A percentile compares a stretch with the other conserved stretches of the same genome.
These are phyloP conservation scores for Pestalotiopsis sp. DNA, from an alignment of 2,329 filamentous ascomycete species.

Conservation along the genomic window DNA sequence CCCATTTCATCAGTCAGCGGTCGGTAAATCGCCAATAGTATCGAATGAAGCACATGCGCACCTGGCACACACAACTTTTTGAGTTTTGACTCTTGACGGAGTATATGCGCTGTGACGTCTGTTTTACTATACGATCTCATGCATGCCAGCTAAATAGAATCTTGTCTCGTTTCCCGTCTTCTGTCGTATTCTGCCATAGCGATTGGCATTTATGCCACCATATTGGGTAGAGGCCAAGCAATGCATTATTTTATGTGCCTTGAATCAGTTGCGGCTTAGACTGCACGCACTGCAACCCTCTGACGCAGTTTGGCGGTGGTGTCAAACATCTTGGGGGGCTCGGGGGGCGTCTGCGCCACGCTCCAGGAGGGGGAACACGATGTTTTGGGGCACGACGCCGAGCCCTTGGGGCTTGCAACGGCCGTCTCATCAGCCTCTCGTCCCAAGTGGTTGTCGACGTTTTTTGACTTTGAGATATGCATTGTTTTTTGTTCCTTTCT, in stretches of 20 bases:
- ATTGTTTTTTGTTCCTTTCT: background rate
- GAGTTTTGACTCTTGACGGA: background rate
- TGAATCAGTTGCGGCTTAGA: conserved; percentile 11
- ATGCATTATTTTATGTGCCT: background rate
- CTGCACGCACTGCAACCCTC: background rate
- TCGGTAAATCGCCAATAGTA: background rate
- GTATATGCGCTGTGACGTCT: background rate
- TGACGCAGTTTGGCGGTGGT: conserved; percentile 1
- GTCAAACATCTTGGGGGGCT: background rate
- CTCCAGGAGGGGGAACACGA: background rate
- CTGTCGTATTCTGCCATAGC: background rate
- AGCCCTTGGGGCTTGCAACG: background rate
- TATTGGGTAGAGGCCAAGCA: background rate
- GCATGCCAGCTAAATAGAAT: background rate
- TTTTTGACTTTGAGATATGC: background rate
- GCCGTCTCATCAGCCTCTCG: background rate
- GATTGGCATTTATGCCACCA: background rate
- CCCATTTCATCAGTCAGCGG: background rate
- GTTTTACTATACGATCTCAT: background rate
- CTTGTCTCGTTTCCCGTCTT: background rate
- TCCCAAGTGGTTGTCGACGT: background rate
- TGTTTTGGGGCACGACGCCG: background rate
- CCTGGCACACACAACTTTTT: too few relatives aligned
- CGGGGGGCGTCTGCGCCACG: conserved; percentile 1
- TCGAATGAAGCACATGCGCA: too few relatives aligned